phyloP scores from a whole-genome alignment of 2,329 filamentous ascomycete genomes.

The Fusarium euwallaceae region DNA sequence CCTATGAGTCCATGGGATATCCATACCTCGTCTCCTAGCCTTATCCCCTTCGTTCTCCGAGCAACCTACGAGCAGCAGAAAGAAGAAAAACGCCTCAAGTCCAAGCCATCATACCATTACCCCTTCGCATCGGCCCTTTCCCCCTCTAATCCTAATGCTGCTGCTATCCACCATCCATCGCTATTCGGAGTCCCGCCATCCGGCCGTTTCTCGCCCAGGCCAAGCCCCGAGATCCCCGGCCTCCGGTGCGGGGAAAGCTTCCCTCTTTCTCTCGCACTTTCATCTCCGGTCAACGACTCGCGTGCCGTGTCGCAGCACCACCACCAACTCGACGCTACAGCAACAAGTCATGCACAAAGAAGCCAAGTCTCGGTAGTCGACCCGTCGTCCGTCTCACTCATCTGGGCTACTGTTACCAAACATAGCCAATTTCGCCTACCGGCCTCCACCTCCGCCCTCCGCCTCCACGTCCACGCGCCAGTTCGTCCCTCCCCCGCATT shows the following conservation, averaged over 20 bases:
- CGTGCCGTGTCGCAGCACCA: background rate
- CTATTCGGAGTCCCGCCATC: conserved; percentile 45
- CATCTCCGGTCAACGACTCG: conserved; percentile 35
- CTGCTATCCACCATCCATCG: conserved; percentile 20
- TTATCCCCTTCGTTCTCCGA: background rate
- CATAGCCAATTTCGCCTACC: background rate
- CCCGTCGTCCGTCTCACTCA: background rate
- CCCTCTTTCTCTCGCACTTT: conserved; percentile 35
- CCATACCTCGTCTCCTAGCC: conserved; percentile 8
- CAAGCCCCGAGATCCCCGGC: conserved; percentile 28
- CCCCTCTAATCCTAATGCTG: background rate
- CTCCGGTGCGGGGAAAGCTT: conserved; percentile 27
- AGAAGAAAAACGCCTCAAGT: conserved; percentile 1
- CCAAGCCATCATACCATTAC: conserved; percentile 15
- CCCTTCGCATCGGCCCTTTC: conserved; percentile 18
- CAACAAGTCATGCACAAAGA: conserved; percentile 1
- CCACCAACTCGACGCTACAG: background rate
- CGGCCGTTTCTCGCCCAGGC: conserved; percentile 28
- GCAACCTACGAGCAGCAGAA: background rate
- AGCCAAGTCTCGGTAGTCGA: conserved; percentile 15
- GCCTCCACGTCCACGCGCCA: conserved; percentile 7
- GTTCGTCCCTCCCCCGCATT: conserved; percentile 11
- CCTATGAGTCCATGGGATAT: background rate
- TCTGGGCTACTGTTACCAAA: background rate
- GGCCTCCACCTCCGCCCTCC: conserved; percentile 2